These are phyloP conservation scores for Harrya chromipes DNA, from an alignment of 768 basidiomycete species.

Conservation along the genomic window DNA sequence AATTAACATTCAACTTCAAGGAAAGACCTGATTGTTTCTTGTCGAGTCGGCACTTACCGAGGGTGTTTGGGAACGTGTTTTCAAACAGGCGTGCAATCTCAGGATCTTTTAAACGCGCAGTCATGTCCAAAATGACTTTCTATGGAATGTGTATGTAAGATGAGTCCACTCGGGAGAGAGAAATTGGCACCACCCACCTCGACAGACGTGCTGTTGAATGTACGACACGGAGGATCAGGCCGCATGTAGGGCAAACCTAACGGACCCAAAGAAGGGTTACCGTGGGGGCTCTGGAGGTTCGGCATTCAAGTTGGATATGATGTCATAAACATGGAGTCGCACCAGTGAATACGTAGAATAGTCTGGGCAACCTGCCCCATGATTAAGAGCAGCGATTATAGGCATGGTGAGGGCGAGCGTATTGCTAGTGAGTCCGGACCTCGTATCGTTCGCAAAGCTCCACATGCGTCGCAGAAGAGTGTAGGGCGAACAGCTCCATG, in stretches of 20 bases:
- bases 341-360: conserved; percentile 61
- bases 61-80: conserved; percentile 80
- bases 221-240: conserved; percentile 63
- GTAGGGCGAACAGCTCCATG: conserved; percentile 2
- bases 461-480: conserved; percentile 5
- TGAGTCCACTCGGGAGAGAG: background rate
- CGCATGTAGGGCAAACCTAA: conserved; percentile 71
- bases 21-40: background rate
- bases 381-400: conserved; percentile 19
- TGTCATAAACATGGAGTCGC: conserved; percentile 1
- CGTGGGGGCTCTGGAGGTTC: conserved; percentile 51
- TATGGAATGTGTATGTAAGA: conserved; percentile 22
- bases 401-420: conserved; percentile 20
- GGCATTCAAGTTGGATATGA: background rate
- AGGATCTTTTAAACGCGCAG: conserved; percentile 64
- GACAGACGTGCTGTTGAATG: conserved; percentile 72
- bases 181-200: conserved; percentile 45
- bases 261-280: conserved; percentile 55
- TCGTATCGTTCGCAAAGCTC: conserved; percentile 10
- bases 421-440: conserved; percentile 26
- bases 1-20: background rate
- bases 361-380: conserved; percentile 50
- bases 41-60: conserved; percentile 44
- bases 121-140: conserved; percentile 78
- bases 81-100: conserved; percentile 78